phyloP scores from a whole-genome alignment of 176 grass and related monocot genomes.

The Avena insularis region DNA sequence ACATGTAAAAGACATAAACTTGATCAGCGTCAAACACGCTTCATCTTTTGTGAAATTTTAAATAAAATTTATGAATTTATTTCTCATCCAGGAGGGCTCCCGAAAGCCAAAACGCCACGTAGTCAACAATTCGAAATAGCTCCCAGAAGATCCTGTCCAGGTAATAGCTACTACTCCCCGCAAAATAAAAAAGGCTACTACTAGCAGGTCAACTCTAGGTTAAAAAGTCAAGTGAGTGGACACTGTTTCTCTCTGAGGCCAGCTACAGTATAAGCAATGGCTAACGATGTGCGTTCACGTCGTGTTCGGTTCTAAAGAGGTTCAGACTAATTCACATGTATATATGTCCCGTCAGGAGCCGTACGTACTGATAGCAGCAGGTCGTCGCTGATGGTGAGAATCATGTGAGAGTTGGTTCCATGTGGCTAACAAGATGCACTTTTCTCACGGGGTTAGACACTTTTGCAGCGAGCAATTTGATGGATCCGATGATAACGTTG shows the following conservation, averaged over 20 bases:
- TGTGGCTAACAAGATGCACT: constrained; percentile 41
- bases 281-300: background rate
- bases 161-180: too few relatives aligned
- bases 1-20: too few relatives aligned
- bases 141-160: too few relatives aligned
- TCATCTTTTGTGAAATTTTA: too few relatives aligned
- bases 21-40: too few relatives aligned
- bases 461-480: constrained; percentile 33
- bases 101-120: too few relatives aligned
- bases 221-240: background rate
- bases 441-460: constrained; percentile 37
- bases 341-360: background rate
- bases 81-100: too few relatives aligned
- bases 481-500: constrained; percentile 21
- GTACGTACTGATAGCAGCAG: constrained; percentile 4
- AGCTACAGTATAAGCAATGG: background rate
- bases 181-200: too few relatives aligned
- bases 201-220: background rate
- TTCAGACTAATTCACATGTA: background rate
- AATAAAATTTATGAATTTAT: too few relatives aligned
- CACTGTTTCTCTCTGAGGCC: background rate
- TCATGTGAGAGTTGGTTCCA: constrained; percentile 55
- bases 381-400: constrained; percentile 34
- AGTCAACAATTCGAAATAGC: too few relatives aligned
- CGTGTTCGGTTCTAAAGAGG: background rate